A percentile compares a stretch with the other conserved stretches of the same genome.
Conservation (phyloP, 176 grass and related monocot genomes). For the Oryza rufipogon region DNA sequence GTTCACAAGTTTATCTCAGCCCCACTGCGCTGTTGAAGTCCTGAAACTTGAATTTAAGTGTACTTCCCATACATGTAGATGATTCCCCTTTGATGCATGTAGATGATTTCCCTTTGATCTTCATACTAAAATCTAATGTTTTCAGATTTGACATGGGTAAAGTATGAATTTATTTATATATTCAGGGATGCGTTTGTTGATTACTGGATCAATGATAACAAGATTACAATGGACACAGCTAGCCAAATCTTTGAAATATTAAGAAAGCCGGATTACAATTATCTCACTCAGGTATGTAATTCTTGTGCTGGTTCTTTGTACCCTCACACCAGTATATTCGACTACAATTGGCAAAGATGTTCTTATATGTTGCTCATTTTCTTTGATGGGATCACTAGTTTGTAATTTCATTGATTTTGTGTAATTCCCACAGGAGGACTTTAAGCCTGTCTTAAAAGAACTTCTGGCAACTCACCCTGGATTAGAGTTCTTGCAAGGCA, state of each 20-base stretch:
- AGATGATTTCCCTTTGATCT: neutral
- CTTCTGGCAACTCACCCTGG: conserved; percentile 94
- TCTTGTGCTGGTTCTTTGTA: conserved; percentile 23
- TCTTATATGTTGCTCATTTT: neutral
- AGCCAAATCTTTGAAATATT: conserved; percentile 92
- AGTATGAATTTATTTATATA: conserved; percentile 30
- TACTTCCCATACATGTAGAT: neutral
- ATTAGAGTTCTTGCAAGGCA: conserved; percentile 98
- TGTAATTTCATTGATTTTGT: conserved; percentile 23
- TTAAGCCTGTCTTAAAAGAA: conserved; percentile 91
- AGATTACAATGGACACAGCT: conserved; percentile 86
- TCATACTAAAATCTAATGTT: neutral
- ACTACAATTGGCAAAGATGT: conserved; percentile 12
- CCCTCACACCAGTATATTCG: neutral
- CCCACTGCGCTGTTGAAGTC: neutral
- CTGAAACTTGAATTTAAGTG: neutral
- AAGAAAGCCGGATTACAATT: conserved; percentile 63
- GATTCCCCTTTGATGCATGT: neutral
- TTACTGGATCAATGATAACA: conserved; percentile 94
- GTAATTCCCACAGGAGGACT: conserved; percentile 78
- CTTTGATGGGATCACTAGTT: neutral
- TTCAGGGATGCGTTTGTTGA: conserved; percentile 92
- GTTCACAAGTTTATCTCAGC: neutral
- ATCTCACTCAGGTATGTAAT: conserved; percentile 76
- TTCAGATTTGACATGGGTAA: conserved; percentile 31